Evolutionary conservation across 1,284 basidiomycete species (phyloP), one percentile per base, ranked within the genome.

Genomic region (Peniophora sp.): DNA sequence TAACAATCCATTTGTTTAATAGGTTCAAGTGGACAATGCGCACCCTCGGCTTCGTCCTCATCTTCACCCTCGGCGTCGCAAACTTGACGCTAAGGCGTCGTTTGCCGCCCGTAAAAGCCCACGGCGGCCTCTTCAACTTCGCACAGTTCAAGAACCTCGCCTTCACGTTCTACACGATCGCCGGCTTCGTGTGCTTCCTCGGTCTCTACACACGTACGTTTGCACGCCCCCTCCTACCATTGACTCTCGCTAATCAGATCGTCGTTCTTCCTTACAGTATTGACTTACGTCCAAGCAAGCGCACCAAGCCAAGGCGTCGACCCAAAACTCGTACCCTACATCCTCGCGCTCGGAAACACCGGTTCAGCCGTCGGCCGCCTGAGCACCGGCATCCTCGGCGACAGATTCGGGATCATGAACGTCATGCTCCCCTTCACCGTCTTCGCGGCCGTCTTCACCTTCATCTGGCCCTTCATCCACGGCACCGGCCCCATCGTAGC

Each of bases 11-110:
- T 3, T 18, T 32, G 39, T 34, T 24, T 47, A n/a, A 14, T 14
- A 81, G 79, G 6, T 83, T 83, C 58, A 63, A 65, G 50, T 83
- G 81, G 81, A 79, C 79, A 1, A 78, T 83, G 73, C 71, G 80
- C 15, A 73, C 79, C 44, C 60, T 81, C 18, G 80, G 72, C 0
- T 77, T 82, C 55, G 75, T 83, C 17, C 61, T 81, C 2, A 48
- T 80, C 1, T 55, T 68, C 20, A 59, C 66, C 1, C 62, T 79
- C 2, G 65, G 68, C 8, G 57, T 73, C 14, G 68, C 73, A 8
- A 76, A 79, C 60, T 47, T 79, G 49, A 62, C 72, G 0, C 51
- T 81, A 39, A 68, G 68, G 55, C 71, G 78, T 15, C 69, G 81
- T 3, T 62, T 82, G 2, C 77, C 79, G 2, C 75, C 78, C 0